Base-by-base conservation (phyloP, 2,329 filamentous ascomycete species). In the Onygenales sp. region DNA sequence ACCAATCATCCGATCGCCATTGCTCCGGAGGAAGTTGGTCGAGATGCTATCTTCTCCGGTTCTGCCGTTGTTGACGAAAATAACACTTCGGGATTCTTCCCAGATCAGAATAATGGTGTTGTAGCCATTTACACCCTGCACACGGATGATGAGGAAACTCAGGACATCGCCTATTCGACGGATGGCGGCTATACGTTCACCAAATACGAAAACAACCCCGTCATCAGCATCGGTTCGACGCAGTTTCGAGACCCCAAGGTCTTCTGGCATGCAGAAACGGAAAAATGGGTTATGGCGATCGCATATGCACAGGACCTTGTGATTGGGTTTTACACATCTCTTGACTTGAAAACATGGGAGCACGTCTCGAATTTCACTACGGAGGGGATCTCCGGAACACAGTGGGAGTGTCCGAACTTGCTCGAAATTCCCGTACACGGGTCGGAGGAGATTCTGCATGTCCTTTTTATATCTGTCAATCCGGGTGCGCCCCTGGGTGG, bases 11-110 rank as follows among this genome's bases (percentile, higher is more conserved):
- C 78, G 5, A 82, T 85, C 57, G 82, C 82, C 9, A 68, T 86
- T 9, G 77, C 70, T 38, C 76, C 77, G 0, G 71, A 72, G 0
- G 66, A 72, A 14, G 61, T 72, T 13, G 66, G 63, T 0, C 9
- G 9, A 3, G 64, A 69, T 3, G 72, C 64, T 38, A 74, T 80
- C 36, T 81, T 76, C 57, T 78, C 77, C 0, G 79, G 81, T 27
- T 82, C 78, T 21, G 74, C 72, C 7, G 81, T 85, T 1, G 66
- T 83, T 13, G 83, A 86, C 60, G 64, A 64, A 6, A 79, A 85
- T 63, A 85, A 86, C 62, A 84, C 82, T 0, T 83, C 80, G 2
- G 82, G 82, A 1, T 82, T 85, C 69, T 85, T 85, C 60, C 79
- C 81, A 0, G 71, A 78, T 52, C 79, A 82, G 61, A 72, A 71